Evolutionary conservation across 75 land plant species (phyloP).

Genomic region (Chamaecyparis obtusa): DNA sequence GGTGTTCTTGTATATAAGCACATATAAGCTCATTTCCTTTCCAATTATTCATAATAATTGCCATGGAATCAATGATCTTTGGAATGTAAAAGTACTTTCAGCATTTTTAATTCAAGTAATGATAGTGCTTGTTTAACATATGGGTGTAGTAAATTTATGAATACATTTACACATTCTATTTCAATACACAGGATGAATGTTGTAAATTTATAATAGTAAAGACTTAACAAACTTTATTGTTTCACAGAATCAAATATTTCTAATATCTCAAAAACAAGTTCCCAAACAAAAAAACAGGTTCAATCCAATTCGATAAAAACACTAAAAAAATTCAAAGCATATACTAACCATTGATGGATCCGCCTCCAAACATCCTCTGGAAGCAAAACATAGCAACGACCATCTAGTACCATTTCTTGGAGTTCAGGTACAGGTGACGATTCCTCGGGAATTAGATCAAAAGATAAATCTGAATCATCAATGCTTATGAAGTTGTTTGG

Average conservation of each 20-base stretch:
- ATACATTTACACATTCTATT: neutral
- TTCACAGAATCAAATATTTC: neutral
- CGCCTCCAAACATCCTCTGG: conserved; percentile 55
- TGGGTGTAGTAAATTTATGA: neutral
- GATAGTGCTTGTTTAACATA: neutral
- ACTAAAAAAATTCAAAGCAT: neutral
- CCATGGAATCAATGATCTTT: too few species aligned
- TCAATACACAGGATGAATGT: neutral
- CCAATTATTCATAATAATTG: too few species aligned
- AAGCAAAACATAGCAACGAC: conserved; percentile 60
- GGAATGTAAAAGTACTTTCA: too few species aligned
- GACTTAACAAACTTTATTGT: neutral
- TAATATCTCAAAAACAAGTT: neutral
- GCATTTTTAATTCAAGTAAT: too few species aligned
- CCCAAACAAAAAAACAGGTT: neutral
- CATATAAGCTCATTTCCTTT: too few species aligned
- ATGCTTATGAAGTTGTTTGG: conserved; percentile 58
- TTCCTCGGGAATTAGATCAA: conserved; percentile 41
- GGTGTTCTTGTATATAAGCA: too few species aligned
- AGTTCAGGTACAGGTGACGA: conserved; percentile 8
- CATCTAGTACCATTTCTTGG: conserved; percentile 31
- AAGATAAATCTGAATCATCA: conserved; percentile 59
- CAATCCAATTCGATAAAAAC: neutral
- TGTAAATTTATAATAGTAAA: neutral
- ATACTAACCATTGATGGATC: conserved; percentile 61